These are phyloP conservation scores for Xanthoceras sorbifolium DNA, from an alignment of 345 rosid species.

Conservation along the genomic window DNA sequence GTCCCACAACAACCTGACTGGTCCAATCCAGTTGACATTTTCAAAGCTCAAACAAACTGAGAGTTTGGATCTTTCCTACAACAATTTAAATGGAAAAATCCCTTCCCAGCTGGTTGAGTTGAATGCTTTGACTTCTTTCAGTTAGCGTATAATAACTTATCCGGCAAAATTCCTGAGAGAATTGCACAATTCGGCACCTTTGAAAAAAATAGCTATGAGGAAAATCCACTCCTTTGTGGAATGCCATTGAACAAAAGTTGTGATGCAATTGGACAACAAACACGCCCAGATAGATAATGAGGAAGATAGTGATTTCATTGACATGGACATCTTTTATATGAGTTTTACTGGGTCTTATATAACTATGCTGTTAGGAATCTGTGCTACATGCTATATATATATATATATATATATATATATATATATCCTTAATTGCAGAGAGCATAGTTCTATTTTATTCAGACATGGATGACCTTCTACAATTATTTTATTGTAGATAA, in stretches of 20 bases:
- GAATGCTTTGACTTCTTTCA: too few relatives aligned
- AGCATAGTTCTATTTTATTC: too few relatives aligned
- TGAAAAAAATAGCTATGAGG: neutral
- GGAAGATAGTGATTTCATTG: neutral
- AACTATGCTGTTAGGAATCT: neutral
- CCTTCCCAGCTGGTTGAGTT: too few relatives aligned
- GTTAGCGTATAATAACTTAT: too few relatives aligned
- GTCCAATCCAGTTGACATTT: conserved; percentile 31
- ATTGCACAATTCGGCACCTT: neutral
- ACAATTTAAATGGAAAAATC: too few relatives aligned
- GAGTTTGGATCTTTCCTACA: too few relatives aligned
- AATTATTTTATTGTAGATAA: too few relatives aligned
- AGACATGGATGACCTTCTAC: neutral
- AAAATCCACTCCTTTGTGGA: neutral
- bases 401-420: too few relatives aligned
- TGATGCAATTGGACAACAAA: neutral
- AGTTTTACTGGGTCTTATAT: neutral
- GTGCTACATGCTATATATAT: too few relatives aligned
- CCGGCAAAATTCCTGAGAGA: neutral
- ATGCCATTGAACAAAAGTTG: neutral
- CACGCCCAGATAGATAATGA: neutral
- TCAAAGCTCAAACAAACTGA: conserved; percentile 13
- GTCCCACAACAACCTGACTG: conserved; percentile 33
- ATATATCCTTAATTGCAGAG: neutral
- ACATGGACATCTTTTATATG: neutral